Conservation (phyloP, 2,329 filamentous ascomycete species). For the Chrysosporium keratinophilum region DNA sequence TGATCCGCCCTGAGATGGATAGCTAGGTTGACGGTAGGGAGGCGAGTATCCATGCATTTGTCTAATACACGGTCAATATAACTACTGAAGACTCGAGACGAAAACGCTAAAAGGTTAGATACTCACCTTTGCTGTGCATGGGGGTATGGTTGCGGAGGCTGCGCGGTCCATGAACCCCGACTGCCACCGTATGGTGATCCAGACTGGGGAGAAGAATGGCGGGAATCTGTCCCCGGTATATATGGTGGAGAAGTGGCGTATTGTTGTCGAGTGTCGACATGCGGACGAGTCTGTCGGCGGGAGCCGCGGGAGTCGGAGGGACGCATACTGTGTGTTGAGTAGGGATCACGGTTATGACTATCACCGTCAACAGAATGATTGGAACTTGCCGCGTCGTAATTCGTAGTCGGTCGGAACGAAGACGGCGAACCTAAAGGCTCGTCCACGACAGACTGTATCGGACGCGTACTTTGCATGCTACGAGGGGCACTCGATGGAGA, state of each 20-base stretch:
- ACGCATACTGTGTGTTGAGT: constrained; percentile 27
- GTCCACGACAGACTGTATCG: constrained; percentile 23
- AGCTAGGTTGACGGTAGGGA: constrained; percentile 49
- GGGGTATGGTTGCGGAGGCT: constrained; percentile 28
- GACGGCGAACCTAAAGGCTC: constrained; percentile 26
- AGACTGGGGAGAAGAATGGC: constrained; percentile 51
- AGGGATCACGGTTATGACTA: constrained; percentile 25
- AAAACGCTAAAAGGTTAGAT: neutral
- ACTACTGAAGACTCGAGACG: neutral
- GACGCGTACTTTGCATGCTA: constrained; percentile 23
- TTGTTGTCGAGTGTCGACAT: constrained; percentile 35
- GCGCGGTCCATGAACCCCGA: constrained; percentile 46
- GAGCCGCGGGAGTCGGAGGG: constrained; percentile 25
- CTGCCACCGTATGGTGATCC: constrained; percentile 50
- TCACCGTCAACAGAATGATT: constrained; percentile 26
- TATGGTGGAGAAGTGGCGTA: constrained; percentile 52
- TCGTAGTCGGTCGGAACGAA: constrained; percentile 27
- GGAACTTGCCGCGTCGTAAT: constrained; percentile 25
- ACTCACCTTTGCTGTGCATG: constrained; percentile 44
- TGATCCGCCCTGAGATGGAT: constrained; percentile 44
- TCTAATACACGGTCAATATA: constrained; percentile 19
- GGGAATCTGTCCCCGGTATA: constrained; percentile 43
- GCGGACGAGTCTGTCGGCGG: constrained; percentile 32
- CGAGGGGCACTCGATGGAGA: constrained; percentile 20
- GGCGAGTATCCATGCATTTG: constrained; percentile 50